A percentile compares a stretch with the other conserved stretches of the same genome.
phyloP scores from a whole-genome alignment of 371 early-diverging fungal species.

The Actinomucor elegans region DNA sequence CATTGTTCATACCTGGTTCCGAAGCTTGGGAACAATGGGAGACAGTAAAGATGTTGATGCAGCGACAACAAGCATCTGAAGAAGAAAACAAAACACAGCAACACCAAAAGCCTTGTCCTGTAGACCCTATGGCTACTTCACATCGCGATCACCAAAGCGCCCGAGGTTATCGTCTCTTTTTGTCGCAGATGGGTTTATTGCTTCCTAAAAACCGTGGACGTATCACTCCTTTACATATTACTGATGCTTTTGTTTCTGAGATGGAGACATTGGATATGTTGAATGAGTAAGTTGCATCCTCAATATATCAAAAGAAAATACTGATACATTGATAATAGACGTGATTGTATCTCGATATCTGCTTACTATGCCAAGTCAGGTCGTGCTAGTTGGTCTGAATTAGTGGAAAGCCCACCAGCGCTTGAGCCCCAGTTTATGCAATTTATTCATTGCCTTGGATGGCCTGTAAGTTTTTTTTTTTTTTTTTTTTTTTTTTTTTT shows the following conservation, averaged over 20 bases:
- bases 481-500: background rate
- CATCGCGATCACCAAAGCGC: conserved; percentile 35
- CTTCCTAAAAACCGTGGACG: conserved; percentile 55
- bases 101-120: conserved; percentile 1
- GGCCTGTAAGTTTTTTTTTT: conserved; percentile 55
- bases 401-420: conserved; percentile 53
- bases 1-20: conserved; percentile 30
- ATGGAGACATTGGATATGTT: conserved; percentile 65
- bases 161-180: conserved; percentile 58
- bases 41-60: conserved; percentile 26
- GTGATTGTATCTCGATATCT: conserved; percentile 70
- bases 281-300: conserved; percentile 57
- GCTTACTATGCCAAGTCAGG: conserved; percentile 65
- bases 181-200: conserved; percentile 68
- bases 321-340: conserved; percentile 34
- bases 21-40: conserved; percentile 41
- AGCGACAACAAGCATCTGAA: conserved; percentile 24
- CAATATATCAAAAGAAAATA: background rate
- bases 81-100: background rate
- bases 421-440: conserved; percentile 64
- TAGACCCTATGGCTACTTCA: conserved; percentile 10
- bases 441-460: conserved; percentile 69
- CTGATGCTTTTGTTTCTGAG: conserved; percentile 62
- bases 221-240: conserved; percentile 61
- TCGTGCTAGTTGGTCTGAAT: conserved; percentile 43